Base-by-base conservation (phyloP, 225 moss, liverwort and hornwort genomes). In the Rhytidiadelphus loreus region DNA sequence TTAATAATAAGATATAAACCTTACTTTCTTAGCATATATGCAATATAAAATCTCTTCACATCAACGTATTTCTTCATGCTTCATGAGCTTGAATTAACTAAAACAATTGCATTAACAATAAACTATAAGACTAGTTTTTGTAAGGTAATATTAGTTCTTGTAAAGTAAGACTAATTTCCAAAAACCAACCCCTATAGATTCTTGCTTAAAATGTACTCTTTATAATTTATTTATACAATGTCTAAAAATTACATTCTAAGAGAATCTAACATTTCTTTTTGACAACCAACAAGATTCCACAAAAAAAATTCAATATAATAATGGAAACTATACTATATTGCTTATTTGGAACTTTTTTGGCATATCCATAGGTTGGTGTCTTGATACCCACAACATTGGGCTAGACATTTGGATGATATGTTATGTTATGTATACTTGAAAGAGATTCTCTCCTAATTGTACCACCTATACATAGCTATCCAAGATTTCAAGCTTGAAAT, bases 321-420 rank as follows among this genome's bases (percentile, higher is more conserved):
- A 35, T 77, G 0, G 1, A 1, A 53, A 53, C 1, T 0, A 9
- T 3, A 3, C 0, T 15, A 1, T 6, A 37, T 53, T 72, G 1
- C 2, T 28, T 44, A 16, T 72, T 44, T 29, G 3, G 3, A 29
- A 2, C 8, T 2, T 44, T 46, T 17, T 53, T 14, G 3, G 23
- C 14, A 13, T 15, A 6, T 33, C 1, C 10, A 23, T 76, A 35
- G 3, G 23, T 37, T 24, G 9, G 4, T 55, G 24, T 23, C 6
- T 53, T 35, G 3, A 37, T 55, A 16, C 16, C 14, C 2, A 77
- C 1, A 55, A 37, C 11, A 19, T 19, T 48, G 7, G 10, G 12
- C 12, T 37, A n/a, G 16, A 2, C 32, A 74, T 74, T 18, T 53
- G 22, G 53, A 1, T 53, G 3, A 53, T 14, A 33, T 52, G 22